Evolutionary conservation across 352 stramenopile species (phyloP).

Genomic region (Phytophthora aleatoria): DNA sequence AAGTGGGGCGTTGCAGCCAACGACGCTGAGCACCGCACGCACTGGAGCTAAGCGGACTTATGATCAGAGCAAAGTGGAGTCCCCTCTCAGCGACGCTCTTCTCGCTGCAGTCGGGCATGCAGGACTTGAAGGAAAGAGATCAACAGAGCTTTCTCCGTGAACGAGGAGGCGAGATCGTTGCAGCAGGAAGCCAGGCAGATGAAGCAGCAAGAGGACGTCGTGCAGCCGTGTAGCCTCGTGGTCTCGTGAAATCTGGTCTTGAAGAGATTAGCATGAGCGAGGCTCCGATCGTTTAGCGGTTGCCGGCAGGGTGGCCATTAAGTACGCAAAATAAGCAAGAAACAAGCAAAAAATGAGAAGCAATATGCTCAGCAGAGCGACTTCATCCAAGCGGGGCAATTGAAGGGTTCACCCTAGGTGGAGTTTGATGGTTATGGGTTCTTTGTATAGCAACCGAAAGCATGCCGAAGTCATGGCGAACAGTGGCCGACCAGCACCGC

Average conservation of each 20-base stretch:
- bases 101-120: conserved; percentile 1
- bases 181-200: conserved; percentile 8
- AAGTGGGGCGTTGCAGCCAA: conserved; percentile 77
- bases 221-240: conserved; percentile 11
- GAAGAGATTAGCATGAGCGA: not conserved
- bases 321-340: conserved; percentile 27
- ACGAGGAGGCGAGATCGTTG: not conserved
- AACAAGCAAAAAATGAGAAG: conserved; percentile 17
- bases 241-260: not conserved
- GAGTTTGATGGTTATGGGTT: too few relatives aligned
- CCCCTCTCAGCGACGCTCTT: not conserved
- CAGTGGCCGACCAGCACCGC: too few relatives aligned
- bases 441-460: too few relatives aligned
- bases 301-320: conserved; percentile 1
- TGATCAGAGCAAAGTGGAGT: conserved; percentile 11
- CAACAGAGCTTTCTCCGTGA: not conserved
- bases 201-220: conserved; percentile 5
- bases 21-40: conserved; percentile 76
- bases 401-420: too few relatives aligned
- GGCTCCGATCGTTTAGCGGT: not conserved
- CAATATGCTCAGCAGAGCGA: not conserved
- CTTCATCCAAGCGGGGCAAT: not conserved
- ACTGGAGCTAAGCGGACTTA: conserved; percentile 63
- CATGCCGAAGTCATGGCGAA: too few relatives aligned
- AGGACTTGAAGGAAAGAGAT: conserved; percentile 10